Evolutionary conservation across 2,329 filamentous ascomycete genomes (phyloP).

Genomic region (Alternaria triticina): DNA sequence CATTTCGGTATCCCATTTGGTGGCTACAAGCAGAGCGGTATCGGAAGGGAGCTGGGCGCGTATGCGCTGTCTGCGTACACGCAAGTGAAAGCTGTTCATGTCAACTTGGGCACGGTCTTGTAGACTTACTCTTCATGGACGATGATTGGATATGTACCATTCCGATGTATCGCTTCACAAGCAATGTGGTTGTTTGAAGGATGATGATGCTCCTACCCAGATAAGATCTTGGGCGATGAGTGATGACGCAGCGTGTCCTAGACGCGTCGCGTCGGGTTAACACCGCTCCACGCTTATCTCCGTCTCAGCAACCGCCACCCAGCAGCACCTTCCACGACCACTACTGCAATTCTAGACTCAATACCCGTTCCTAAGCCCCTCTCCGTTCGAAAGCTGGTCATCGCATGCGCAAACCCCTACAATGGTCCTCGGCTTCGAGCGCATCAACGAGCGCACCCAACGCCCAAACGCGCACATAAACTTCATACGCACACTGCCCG

Average conservation of each 20-base stretch:
- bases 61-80: conserved; percentile 34
- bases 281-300: conserved; percentile 5
- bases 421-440: conserved; percentile 81
- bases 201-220: not conserved
- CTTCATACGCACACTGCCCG: conserved; percentile 82
- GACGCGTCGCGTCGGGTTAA: conserved; percentile 6
- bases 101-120: not conserved
- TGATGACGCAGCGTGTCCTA: conserved; percentile 1
- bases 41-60: conserved; percentile 34
- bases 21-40: conserved; percentile 40
- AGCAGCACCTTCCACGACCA: not conserved
- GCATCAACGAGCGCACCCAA: conserved; percentile 75
- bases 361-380: not conserved
- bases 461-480: conserved; percentile 80
- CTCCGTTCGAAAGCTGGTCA: not conserved
- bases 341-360: not conserved
- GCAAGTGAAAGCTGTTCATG: conserved; percentile 27
- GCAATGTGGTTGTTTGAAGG: not conserved
- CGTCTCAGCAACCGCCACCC: not conserved
- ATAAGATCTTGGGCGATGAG: not conserved
- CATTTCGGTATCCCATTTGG: conserved; percentile 33
- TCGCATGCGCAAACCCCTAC: conserved; percentile 9
- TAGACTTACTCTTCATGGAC: not conserved
- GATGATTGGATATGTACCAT: not conserved
- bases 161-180: not conserved